A percentile compares a stretch with the other conserved stretches of the same genome.
These are phyloP conservation scores for Colletotrichum tanaceti DNA, from an alignment of 2,329 filamentous ascomycete species.

Conservation along the genomic window DNA sequence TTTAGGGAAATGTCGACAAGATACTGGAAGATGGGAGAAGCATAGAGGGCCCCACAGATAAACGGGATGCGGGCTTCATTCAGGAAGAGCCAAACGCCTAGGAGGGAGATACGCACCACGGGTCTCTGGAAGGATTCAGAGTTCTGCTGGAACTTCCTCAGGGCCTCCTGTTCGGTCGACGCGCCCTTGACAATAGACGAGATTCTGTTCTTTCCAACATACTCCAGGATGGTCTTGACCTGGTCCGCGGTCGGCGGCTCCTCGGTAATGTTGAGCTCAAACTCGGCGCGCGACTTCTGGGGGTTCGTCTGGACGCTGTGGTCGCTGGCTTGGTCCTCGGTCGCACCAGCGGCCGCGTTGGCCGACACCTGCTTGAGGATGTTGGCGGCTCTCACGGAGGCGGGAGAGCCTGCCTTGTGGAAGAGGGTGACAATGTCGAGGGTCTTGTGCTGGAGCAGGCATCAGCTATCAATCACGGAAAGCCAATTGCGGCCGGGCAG, in stretches of 20 bases:
- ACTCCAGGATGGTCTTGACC: conserved; percentile 84
- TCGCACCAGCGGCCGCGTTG: conserved; percentile 73
- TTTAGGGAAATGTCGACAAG: too few species aligned
- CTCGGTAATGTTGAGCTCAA: conserved; percentile 89
- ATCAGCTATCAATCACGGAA: conserved; percentile 41
- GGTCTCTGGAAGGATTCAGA: conserved; percentile 77
- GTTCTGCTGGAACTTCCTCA: conserved; percentile 81
- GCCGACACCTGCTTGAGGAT: conserved; percentile 85
- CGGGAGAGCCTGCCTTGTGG: conserved; percentile 80
- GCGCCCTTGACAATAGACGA: conserved; percentile 78
- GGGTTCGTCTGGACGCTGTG: conserved; percentile 68
- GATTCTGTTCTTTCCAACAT: conserved; percentile 74
- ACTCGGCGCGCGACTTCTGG: conserved; percentile 69
- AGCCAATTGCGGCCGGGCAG: neutral
- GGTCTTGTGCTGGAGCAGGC: conserved; percentile 72
- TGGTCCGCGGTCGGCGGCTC: conserved; percentile 83
- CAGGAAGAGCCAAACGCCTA: neutral
- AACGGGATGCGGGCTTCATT: neutral
- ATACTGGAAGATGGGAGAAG: too few species aligned
- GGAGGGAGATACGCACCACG: conserved; percentile 67
- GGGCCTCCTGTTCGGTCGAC: conserved; percentile 77
- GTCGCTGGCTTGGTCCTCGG: conserved; percentile 79
- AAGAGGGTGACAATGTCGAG: conserved; percentile 96
- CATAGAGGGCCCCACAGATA: neutral
- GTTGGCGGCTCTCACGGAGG: conserved; percentile 78